These are phyloP conservation scores for Podospora anserina DNA, from an alignment of 495 filamentous ascomycete species.

Conservation along the genomic window DNA sequence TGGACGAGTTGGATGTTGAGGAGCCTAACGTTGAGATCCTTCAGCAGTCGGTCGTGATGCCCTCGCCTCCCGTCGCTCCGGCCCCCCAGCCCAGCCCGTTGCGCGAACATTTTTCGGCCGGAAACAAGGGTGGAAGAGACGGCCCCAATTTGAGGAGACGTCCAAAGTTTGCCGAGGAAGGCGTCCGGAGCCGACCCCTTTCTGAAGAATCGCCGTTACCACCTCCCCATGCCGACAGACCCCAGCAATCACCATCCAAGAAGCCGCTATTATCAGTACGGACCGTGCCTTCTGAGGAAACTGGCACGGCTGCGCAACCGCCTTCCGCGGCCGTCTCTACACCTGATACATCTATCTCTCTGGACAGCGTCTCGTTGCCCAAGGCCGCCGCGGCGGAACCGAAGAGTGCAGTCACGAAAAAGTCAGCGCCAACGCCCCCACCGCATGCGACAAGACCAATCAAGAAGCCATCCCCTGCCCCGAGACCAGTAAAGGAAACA, in stretches of 20 bases:
- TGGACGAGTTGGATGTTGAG: conserved; percentile 48
- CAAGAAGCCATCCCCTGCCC: neutral
- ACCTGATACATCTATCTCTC: conserved; percentile 19
- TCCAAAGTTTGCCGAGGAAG: conserved; percentile 43
- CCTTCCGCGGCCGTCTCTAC: conserved; percentile 21
- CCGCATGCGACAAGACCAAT: neutral
- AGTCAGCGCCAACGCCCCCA: neutral
- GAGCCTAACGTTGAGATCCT: conserved; percentile 49
- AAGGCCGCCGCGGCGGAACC: conserved; percentile 7
- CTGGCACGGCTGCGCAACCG: conserved; percentile 19
- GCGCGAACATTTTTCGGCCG: conserved; percentile 44
- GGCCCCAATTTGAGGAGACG: conserved; percentile 25
- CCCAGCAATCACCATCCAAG: conserved; percentile 30
- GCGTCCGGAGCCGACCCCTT: conserved; percentile 31
- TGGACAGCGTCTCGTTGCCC: conserved; percentile 12
- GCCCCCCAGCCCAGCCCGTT: conserved; percentile 48
- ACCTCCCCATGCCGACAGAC: conserved; percentile 28
- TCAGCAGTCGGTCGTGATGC: conserved; percentile 40
- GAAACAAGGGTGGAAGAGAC: conserved; percentile 36
- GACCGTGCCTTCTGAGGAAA: conserved; percentile 23
- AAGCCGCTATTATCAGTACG: conserved; percentile 24
- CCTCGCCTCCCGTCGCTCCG: conserved; percentile 33
- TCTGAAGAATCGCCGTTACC: conserved; percentile 30
- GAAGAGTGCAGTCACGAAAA: neutral
- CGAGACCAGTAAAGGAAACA: neutral